phyloP scores from a whole-genome alignment of 2,329 filamentous ascomycete genomes.

The Scolecobasidium constrictum region DNA sequence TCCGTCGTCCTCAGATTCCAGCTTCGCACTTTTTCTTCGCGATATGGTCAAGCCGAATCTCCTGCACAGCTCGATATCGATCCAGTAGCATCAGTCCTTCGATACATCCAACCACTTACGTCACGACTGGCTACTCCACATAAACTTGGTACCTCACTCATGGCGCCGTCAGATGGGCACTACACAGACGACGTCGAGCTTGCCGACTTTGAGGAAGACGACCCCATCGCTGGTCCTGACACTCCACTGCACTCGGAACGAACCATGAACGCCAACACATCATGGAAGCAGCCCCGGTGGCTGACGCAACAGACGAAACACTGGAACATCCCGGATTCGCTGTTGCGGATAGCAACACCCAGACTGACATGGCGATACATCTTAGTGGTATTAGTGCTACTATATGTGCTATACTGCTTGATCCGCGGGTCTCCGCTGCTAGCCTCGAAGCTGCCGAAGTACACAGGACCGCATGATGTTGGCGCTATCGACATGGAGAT shows the following conservation, averaged over 20 bases:
- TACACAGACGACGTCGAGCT: conserved; percentile 8
- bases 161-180: neutral
- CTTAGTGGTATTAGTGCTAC: neutral
- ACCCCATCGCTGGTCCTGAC: conserved; percentile 2
- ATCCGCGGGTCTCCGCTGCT: conserved; percentile 31
- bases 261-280: neutral
- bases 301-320: neutral
- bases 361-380: conserved; percentile 4
- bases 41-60: too few species aligned
- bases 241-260: neutral
- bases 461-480: conserved; percentile 67
- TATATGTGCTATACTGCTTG: conserved; percentile 22
- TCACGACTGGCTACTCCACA: too few species aligned
- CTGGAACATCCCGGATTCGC: neutral
- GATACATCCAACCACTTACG: too few species aligned
- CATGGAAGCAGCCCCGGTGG: conserved; percentile 6
- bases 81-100: too few species aligned
- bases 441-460: conserved; percentile 51
- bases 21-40: too few species aligned
- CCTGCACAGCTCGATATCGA: too few species aligned
- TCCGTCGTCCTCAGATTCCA: too few species aligned
- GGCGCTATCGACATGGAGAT: conserved; percentile 75
- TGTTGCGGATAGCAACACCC: conserved; percentile 2
- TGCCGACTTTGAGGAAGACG: conserved; percentile 2
- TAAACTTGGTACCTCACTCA: too few species aligned